Evolutionary conservation across 495 filamentous ascomycete species (phyloP), one percentile per base, ranked within the genome.

Genomic region (Halenospora varia): DNA sequence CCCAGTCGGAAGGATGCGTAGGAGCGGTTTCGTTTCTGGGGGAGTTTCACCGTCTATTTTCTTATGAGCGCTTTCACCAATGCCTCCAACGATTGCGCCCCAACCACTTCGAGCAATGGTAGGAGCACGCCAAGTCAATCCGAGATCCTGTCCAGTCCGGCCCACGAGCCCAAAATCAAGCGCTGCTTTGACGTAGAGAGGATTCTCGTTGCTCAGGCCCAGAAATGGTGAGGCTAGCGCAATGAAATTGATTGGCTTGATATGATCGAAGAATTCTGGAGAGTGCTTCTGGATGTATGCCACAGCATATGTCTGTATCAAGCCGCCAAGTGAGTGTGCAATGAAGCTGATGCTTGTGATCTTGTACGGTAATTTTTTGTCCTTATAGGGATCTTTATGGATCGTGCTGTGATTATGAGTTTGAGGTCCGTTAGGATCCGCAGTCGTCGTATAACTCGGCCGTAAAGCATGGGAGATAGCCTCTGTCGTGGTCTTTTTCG

Each of bases 281-380:
- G 89, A 93, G 65, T 98, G 90, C 65, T 97, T 97, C 58, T 96
- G 88, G 25, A 98, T 97, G 71, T 97, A 98, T 35, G 93, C 94
- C 48, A 98, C 88, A 2, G 94, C 94, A 70, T 98, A 98, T 1
- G 86, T 96, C 70, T 98, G 94, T 35, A 96, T 77, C 39, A 97
- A 73, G 0, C 94, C 94, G 26, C 94, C 94, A 1, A 98, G 81
- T 3, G 93, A 97, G 68, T 98, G 94, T 1, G 83, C 93, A 58
- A 98, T 81, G 66, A 98, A 97, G 63, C 92, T 96, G 66, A 98
- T 97, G 66, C 91, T 96, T 15, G 91, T 94, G 66, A 96, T 88
- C 63, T 84, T 88, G 66, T 95, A 97, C 1, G 85, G 74, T 47
- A 87, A 78, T n/a, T 81, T 72, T 3, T 77, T 71, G 2, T 64